phyloP scores from a whole-genome alignment of 2,329 filamentous ascomycete genomes.

The Phaeoacremonium minimum region DNA sequence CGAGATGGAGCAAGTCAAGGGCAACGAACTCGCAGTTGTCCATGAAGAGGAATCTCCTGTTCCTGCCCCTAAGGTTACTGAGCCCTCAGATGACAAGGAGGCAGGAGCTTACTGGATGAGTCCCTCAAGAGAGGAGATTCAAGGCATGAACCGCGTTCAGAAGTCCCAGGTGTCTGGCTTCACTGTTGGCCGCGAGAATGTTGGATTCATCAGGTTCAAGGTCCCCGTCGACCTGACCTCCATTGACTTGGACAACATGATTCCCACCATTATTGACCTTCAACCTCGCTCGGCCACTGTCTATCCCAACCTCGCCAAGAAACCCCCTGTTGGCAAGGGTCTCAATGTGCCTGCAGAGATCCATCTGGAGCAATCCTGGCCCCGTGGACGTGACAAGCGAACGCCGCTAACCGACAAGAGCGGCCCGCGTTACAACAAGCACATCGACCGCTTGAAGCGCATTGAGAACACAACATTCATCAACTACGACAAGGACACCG shows the following conservation, averaged over 20 bases:
- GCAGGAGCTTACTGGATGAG: slow-evolving; percentile 84
- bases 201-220: slow-evolving; percentile 79
- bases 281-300: slow-evolving; percentile 79
- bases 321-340: slow-evolving; percentile 80
- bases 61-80: slow-evolving; percentile 14
- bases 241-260: slow-evolving; percentile 76
- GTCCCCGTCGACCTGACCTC: slow-evolving; percentile 76
- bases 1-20: slow-evolving; percentile 68
- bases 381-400: slow-evolving; percentile 61
- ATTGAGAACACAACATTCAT: slow-evolving; percentile 80
- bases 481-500: slow-evolving; percentile 72
- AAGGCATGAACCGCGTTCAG: slow-evolving; percentile 74
- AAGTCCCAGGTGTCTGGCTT: slow-evolving; percentile 71
- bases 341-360: slow-evolving; percentile 90
- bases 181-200: slow-evolving; percentile 75
- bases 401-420: slow-evolving; percentile 51
- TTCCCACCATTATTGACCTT: slow-evolving; percentile 71
- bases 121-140: slow-evolving; percentile 70
- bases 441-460: slow-evolving; percentile 74
- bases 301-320: slow-evolving; percentile 71
- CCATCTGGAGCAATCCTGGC: slow-evolving; percentile 89
- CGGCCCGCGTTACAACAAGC: slow-evolving; percentile 69
- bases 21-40: slow-evolving; percentile 75
- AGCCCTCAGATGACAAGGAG: slow-evolving; percentile 34
- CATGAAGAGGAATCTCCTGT: slow-evolving; percentile 60